These are phyloP conservation scores for Hirschfeldia incana DNA, from an alignment of 345 rosid genomes.

Conservation along the genomic window DNA sequence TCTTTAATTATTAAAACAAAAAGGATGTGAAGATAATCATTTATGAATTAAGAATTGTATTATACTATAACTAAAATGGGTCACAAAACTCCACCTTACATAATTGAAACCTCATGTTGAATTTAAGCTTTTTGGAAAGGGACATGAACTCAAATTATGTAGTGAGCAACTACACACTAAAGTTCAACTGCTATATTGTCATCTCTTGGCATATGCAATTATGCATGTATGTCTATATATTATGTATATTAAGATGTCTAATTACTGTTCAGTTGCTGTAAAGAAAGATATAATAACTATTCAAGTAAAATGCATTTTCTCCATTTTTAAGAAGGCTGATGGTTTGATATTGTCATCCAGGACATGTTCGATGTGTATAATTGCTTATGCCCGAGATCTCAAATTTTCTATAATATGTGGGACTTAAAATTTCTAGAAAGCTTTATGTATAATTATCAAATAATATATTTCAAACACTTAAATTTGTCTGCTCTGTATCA, in stretches of 20 bases:
- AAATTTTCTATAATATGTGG: neutral
- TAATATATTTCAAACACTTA: neutral
- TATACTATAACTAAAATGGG: conserved; percentile 21
- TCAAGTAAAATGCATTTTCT: neutral
- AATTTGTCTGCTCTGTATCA: neutral
- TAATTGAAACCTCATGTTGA: conserved; percentile 43
- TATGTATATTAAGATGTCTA: neutral
- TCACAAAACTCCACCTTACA: conserved; percentile 36
- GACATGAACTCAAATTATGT: conserved; percentile 31
- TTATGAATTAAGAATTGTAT: conserved; percentile 12
- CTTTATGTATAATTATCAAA: neutral
- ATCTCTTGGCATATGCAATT: neutral
- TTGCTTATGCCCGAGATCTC: neutral
- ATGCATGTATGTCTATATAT: neutral
- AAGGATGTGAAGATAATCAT: conserved; percentile 35
- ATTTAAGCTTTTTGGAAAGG: conserved; percentile 36
- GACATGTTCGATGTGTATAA: neutral
- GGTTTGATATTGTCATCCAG: neutral
- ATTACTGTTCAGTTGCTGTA: neutral
- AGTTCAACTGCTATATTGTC: conserved; percentile 22
- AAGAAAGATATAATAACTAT: neutral
- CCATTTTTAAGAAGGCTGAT: neutral
- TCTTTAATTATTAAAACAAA: conserved; percentile 14
- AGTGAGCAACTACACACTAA: conserved; percentile 38
- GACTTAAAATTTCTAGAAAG: conserved; percentile 1